A percentile compares a stretch with the other conserved stretches of the same genome.
Evolutionary conservation across 2,329 filamentous ascomycete species (phyloP).

Genomic region (Colletotrichum lupini): DNA sequence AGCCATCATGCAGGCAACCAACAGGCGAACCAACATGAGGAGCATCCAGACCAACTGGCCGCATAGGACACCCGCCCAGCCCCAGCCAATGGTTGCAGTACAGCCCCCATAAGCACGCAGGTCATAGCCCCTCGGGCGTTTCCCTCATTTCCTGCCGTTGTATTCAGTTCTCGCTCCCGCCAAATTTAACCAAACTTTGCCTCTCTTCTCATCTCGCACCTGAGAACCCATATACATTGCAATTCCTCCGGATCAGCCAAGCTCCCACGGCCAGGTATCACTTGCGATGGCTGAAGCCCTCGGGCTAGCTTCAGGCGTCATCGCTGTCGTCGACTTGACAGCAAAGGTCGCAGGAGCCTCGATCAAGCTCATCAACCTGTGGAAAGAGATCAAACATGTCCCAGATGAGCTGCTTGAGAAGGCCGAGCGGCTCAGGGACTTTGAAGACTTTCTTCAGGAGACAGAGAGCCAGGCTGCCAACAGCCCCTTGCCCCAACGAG

Average conservation of each 20-base stretch:
- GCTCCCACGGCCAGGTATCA: no score
- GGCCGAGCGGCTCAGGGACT: background rate
- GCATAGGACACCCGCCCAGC: background rate
- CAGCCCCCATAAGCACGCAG: background rate
- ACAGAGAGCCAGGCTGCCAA: background rate
- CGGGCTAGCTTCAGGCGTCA: conserved; percentile 12
- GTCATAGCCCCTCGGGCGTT: background rate
- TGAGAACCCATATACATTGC: no score
- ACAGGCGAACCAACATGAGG: background rate
- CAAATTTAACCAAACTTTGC: no score
- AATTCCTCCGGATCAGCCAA: no score
- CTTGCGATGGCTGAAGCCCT: conserved; percentile 16
- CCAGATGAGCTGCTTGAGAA: background rate
- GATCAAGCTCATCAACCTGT: conserved; percentile 31
- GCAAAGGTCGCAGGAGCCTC: conserved; percentile 31
- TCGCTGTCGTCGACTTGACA: conserved; percentile 29
- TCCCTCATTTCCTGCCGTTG: no score
- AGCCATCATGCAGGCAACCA: background rate
- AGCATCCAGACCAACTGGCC: no score
- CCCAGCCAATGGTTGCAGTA: background rate
- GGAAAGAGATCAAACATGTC: conserved; percentile 35
- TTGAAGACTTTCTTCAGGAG: conserved; percentile 7
- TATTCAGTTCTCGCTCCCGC: no score
- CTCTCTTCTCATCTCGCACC: no score
- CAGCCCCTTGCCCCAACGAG: background rate